phyloP scores from a whole-genome alignment of 1,139 yeast species.

The Yamadazyma atmosphaerica region DNA sequence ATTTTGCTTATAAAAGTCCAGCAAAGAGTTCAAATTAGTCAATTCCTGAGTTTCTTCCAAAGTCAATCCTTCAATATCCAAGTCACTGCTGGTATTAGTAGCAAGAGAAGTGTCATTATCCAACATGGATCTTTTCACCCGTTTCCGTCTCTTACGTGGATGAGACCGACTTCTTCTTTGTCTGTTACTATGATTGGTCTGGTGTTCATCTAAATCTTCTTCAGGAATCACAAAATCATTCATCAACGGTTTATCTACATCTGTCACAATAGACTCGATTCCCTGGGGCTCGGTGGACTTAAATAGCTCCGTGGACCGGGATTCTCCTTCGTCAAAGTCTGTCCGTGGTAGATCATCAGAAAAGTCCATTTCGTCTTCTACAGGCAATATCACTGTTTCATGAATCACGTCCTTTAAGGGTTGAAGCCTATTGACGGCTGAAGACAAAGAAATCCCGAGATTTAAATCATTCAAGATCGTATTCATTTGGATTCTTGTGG shows the following conservation, averaged over 20 bases:
- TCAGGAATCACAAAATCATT: constrained; percentile 53
- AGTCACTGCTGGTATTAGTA: constrained; percentile 26
- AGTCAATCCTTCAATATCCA: constrained; percentile 40
- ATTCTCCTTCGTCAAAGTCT: not conserved
- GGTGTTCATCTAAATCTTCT: constrained; percentile 11
- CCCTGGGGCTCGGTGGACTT: constrained; percentile 54
- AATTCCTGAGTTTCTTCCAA: constrained; percentile 35
- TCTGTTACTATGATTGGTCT: constrained; percentile 4
- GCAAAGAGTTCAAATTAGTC: constrained; percentile 39
- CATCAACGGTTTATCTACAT: constrained; percentile 46
- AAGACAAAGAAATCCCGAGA: constrained; percentile 50
- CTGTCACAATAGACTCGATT: constrained; percentile 49
- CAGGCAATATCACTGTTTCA: constrained; percentile 51
- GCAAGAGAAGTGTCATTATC: constrained; percentile 3
- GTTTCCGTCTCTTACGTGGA: constrained; percentile 16
- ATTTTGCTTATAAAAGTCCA: constrained; percentile 53
- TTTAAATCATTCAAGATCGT: constrained; percentile 52
- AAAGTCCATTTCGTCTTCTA: constrained; percentile 31
- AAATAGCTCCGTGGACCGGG: constrained; percentile 6
- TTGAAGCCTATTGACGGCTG: constrained; percentile 58
- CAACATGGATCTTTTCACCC: constrained; percentile 5
- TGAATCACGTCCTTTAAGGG: constrained; percentile 54
- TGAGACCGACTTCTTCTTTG: not conserved
- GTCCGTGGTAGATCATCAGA: no score
- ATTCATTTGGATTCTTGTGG: constrained; percentile 48